Conservation (phyloP, 305 asterid genomes). For the Fraxinus nigra region DNA sequence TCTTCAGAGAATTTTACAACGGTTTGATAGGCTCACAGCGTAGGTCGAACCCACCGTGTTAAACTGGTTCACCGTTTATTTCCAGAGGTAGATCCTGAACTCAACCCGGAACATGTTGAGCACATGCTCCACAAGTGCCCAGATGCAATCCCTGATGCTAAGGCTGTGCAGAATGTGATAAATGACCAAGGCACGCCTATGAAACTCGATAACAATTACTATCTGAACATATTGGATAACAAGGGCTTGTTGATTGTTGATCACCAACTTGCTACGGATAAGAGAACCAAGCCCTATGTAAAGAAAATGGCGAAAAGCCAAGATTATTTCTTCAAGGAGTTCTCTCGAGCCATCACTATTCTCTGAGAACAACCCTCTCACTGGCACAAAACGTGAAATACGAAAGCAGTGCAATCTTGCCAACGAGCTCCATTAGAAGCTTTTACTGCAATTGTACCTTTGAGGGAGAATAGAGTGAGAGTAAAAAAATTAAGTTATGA, state of each 20-base stretch:
- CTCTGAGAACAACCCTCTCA: conserved; percentile 91
- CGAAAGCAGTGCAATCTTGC: conserved; percentile 84
- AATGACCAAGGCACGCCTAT: conserved; percentile 93
- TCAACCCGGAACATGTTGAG: conserved; percentile 70
- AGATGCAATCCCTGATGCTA: conserved; percentile 89
- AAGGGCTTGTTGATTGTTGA: conserved; percentile 83
- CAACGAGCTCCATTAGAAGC: conserved; percentile 60
- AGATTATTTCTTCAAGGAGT: conserved; percentile 70
- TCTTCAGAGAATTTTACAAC: not conserved
- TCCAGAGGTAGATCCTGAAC: conserved; percentile 86
- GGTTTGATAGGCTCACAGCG: conserved; percentile 65
- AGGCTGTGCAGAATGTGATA: conserved; percentile 94
- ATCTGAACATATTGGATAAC: conserved; percentile 80
- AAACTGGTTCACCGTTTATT: conserved; percentile 89
- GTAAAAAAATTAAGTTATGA: conserved; percentile 22
- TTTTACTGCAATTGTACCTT: not conserved
- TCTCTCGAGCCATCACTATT: conserved; percentile 65
- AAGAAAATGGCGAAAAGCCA: conserved; percentile 93
- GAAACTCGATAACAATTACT: conserved; percentile 89
- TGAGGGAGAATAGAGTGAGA: conserved; percentile 14
- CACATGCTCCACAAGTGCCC: conserved; percentile 98
- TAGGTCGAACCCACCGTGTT: conserved; percentile 87
- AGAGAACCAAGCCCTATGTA: conserved; percentile 70
- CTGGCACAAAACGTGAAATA: conserved; percentile 83
- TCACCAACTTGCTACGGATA: conserved; percentile 73